phyloP scores from a whole-genome alignment of 768 basidiomycete genomes.

The Tylopilus sp. region DNA sequence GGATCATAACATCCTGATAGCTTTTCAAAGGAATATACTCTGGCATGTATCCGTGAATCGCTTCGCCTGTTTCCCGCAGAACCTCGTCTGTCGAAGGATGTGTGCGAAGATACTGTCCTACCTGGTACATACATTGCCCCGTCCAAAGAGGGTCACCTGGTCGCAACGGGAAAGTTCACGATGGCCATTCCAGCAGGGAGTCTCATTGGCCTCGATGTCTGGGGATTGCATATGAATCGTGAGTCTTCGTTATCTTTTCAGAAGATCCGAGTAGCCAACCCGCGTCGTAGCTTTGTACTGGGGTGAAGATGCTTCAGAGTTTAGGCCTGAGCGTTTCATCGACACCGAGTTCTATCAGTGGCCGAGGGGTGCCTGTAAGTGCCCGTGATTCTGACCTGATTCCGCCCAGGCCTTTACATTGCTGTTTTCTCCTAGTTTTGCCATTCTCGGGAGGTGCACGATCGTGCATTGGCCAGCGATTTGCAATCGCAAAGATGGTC shows the following conservation, averaged over 20 bases:
- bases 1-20: not conserved
- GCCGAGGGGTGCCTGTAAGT: no score
- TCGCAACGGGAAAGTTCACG: conserved; percentile 29
- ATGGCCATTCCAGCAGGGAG: conserved; percentile 40
- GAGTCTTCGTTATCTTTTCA: conserved; percentile 12
- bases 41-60: no score
- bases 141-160: conserved; percentile 2
- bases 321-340: no score
- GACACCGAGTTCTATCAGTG: no score
- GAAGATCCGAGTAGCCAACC: not conserved
- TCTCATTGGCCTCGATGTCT: conserved; percentile 38
- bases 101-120: conserved; percentile 33
- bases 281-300: conserved; percentile 40
- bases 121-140: conserved; percentile 33
- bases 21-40: conserved; percentile 38
- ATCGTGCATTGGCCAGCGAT: conserved; percentile 52
- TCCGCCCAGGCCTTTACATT: conserved; percentile 30
- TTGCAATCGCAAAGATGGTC: conserved; percentile 40
- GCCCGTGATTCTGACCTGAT: conserved; percentile 50
- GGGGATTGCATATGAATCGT: conserved; percentile 46
- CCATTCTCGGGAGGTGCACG: no score
- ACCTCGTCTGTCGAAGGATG: conserved; percentile 35
- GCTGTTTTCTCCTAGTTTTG: conserved; percentile 27
- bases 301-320: conserved; percentile 41
- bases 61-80: conserved; percentile 40